Evolutionary conservation across 2,329 filamentous ascomycete genomes (phyloP).

Genomic region (Saccharata proteae): DNA sequence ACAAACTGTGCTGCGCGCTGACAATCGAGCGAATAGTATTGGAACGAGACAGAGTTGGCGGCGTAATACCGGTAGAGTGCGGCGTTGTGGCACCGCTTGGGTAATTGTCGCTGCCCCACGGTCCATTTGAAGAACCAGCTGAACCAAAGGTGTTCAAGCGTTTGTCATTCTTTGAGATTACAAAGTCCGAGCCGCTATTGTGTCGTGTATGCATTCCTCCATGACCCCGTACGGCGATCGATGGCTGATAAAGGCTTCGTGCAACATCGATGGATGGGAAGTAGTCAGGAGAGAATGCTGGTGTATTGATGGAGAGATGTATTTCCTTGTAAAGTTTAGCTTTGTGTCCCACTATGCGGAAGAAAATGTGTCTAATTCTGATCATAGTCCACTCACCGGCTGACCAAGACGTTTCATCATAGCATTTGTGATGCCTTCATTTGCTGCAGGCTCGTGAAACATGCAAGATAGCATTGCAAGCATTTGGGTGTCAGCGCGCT

Average conservation of each 20-base stretch:
- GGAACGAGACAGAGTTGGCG: slow-evolving; percentile 28
- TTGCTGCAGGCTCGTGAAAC: slow-evolving; percentile 37
- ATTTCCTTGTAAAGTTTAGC: slow-evolving; percentile 17
- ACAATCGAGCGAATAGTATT: slow-evolving; percentile 22
- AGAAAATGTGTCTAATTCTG: too few relatives aligned
- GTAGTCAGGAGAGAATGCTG: slow-evolving; percentile 35
- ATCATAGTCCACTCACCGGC: too few relatives aligned
- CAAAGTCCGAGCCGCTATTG: slow-evolving; percentile 19
- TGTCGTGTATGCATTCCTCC: slow-evolving; percentile 14
- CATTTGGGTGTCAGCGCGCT: slow-evolving; percentile 51
- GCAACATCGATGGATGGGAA: slow-evolving; percentile 31
- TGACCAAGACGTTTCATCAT: slow-evolving; percentile 18
- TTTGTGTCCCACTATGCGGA: too few relatives aligned
- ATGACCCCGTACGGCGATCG: slow-evolving; percentile 18
- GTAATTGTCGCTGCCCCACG: slow-evolving; percentile 30
- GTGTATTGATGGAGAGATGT: slow-evolving; percentile 31
- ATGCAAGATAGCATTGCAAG: slow-evolving; percentile 53
- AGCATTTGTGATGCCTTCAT: slow-evolving; percentile 26
- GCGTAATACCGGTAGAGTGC: slow-evolving; percentile 41
- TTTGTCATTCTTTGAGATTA: slow-evolving; percentile 12
- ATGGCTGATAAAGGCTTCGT: slow-evolving; percentile 30
- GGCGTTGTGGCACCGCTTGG: slow-evolving; percentile 36
- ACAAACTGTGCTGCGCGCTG: slow-evolving; percentile 28
- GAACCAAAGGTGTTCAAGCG: slow-evolving; percentile 32
- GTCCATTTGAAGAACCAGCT: slow-evolving; percentile 38